Conservation (phyloP, 208 protist genomes). For the Tritrichomonas musculus region DNA sequence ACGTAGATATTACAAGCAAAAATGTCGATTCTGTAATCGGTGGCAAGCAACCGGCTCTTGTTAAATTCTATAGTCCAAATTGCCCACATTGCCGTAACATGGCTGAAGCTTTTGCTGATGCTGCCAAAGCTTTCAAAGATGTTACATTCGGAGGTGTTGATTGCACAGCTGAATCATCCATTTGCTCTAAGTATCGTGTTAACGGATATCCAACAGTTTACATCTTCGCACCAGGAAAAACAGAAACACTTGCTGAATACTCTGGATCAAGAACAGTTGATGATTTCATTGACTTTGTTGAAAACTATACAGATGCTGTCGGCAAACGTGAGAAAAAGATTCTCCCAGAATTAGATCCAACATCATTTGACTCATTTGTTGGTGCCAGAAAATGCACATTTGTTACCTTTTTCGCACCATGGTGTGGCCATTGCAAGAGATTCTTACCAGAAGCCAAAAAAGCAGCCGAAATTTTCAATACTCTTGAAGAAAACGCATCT, state of each 20-base stretch:
- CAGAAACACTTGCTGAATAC: no score
- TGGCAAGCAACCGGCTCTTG: not conserved
- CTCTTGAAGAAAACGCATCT: not conserved
- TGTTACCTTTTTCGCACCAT: conserved; percentile 12
- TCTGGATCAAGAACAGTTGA: not conserved
- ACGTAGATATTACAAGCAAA: not conserved
- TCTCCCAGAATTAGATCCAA: not conserved
- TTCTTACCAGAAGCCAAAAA: not conserved
- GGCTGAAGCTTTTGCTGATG: not conserved
- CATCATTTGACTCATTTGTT: not conserved
- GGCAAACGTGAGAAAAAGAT: not conserved
- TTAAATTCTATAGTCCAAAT: conserved; percentile 19
- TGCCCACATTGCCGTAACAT: not conserved
- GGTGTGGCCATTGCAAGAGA: conserved; percentile 16
- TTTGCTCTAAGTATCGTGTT: not conserved
- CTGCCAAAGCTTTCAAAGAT: not conserved
- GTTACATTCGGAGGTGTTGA: not conserved
- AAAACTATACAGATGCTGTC: not conserved
- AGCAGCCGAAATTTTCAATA: not conserved
- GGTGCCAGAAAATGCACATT: not conserved
- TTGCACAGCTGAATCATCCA: not conserved
- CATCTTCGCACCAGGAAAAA: not conserved
- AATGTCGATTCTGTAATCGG: not conserved
- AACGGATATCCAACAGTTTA: not conserved
- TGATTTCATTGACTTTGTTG: not conserved